Base-by-base conservation (phyloP, 192 early-diverging fungal species). In the Borealophlyctis nickersoniae region DNA sequence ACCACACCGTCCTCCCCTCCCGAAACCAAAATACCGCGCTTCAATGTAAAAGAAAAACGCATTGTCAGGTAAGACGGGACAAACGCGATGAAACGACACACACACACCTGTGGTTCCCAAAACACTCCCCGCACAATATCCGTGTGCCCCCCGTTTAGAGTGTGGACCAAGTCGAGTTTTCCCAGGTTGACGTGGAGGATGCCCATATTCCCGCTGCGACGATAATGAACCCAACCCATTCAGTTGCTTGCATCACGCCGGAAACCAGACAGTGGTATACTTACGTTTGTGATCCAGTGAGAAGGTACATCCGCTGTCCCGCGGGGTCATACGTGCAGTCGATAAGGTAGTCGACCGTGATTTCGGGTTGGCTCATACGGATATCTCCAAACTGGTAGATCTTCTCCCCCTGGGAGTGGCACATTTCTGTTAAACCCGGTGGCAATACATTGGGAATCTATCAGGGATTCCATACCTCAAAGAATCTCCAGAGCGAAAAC, bases 1-100 rank as follows among this genome's bases (percentile, higher is more conserved):
- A 96, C 68, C 24, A 75, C 79, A 9, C 87, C 85, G 65, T 92
- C 92, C 62, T 95, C 93, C 19, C 88, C 90, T 14, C 92, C 90
- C 1, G 90, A 83, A 19, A 89, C 72, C 27, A 92, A 74, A 48
- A 73, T 73, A 27, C 83, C 78, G 3, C 77, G 65, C 49, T n/a
- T n/a, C n/a, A n/a, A n/a, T n/a, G n/a, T 68, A 49, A 5, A 81
- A 59, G 50, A n/a, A 31, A 7, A 1, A 22, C 4, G 28, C 29
- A 30, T 51, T 48, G 50, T 61, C 31, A 32, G 19, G 11, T 11
- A 7, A 19, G n/a, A 28, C 30, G 29, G 4, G 4, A 27, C 49
- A 2, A 63, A 69, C 65, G 4, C 16, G 32, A 69, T 4, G 31
- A 66, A 29, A 22, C 34, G 11, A 9, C 16, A 5, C 7, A 32